A percentile compares a stretch with the other conserved stretches of the same genome.
Conservation (phyloP, 805 yeast species). For the Teunomyces pallodes region DNA sequence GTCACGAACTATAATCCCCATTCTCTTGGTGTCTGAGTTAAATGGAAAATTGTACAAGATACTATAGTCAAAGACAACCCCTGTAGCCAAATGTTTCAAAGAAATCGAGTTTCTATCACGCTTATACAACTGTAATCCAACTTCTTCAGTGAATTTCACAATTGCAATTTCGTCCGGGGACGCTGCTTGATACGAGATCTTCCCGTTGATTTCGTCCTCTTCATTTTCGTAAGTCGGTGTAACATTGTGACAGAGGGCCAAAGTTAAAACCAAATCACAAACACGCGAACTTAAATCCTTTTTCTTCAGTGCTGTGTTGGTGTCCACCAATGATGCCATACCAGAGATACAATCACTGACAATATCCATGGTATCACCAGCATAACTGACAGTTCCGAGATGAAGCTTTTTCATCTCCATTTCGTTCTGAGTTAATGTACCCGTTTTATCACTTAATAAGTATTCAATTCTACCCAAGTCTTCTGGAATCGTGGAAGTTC, state of each 20-base stretch:
- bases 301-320: conserved; percentile 42
- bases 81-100: conserved; percentile 59
- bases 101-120: conserved; percentile 81
- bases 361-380: conserved; percentile 88
- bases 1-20: conserved; percentile 85
- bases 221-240: conserved; percentile 79
- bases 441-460: conserved; percentile 89
- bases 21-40: conserved; percentile 91
- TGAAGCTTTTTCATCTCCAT: conserved; percentile 95
- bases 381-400: conserved; percentile 88
- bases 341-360: conserved; percentile 64
- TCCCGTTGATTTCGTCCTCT: conserved; percentile 52
- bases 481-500: conserved; percentile 97
- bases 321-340: conserved; percentile 22
- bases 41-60: conserved; percentile 88
- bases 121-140: conserved; percentile 75
- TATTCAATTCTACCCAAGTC: conserved; percentile 96
- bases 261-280: conserved; percentile 73
- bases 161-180: conserved; percentile 99
- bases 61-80: conserved; percentile 53
- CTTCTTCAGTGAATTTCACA: conserved; percentile 82
- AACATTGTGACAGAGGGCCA: conserved; percentile 96
- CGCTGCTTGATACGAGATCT: conserved; percentile 84
- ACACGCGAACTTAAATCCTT: conserved; percentile 70
- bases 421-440: conserved; percentile 95